These are phyloP conservation scores for Neonothopanus nambi DNA, from an alignment of 1,284 basidiomycete genomes.

Conservation along the genomic window DNA sequence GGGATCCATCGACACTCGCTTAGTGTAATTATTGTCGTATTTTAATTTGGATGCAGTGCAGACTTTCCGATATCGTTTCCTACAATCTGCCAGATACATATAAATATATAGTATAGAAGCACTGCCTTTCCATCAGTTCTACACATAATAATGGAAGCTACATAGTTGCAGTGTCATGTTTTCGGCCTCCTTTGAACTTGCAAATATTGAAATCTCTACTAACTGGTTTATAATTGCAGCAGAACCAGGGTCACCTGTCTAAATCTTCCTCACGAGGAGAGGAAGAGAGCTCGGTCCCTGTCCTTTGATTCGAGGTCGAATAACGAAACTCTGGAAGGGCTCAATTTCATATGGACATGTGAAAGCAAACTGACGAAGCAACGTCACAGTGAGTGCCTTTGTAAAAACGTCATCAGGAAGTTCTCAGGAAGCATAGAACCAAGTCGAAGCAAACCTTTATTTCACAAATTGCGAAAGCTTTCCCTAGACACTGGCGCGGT, in stretches of 20 bases:
- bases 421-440: neutral
- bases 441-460: slow-evolving; percentile 44
- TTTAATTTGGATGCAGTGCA: slow-evolving; percentile 2
- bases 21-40: slow-evolving; percentile 8
- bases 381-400: slow-evolving; percentile 46
- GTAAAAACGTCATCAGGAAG: neutral
- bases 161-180: too few species aligned
- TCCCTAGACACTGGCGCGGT: slow-evolving; percentile 57
- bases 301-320: slow-evolving; percentile 55
- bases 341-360: slow-evolving; percentile 50
- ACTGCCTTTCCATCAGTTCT: too few species aligned
- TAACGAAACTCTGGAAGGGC: slow-evolving; percentile 60
- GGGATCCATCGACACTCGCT: neutral
- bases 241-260: too few species aligned
- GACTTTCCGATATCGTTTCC: neutral
- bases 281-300: slow-evolving; percentile 54
- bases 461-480: slow-evolving; percentile 52
- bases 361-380: slow-evolving; percentile 54
- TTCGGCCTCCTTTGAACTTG: too few species aligned
- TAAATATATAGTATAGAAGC: neutral
- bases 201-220: too few species aligned
- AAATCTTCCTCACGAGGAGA: slow-evolving; percentile 43
- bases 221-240: too few species aligned
- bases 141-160: too few species aligned
- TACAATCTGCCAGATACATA: neutral